Base-by-base conservation (phyloP, 108 stramenopile species). In the Aureococcus anophagefferens region DNA sequence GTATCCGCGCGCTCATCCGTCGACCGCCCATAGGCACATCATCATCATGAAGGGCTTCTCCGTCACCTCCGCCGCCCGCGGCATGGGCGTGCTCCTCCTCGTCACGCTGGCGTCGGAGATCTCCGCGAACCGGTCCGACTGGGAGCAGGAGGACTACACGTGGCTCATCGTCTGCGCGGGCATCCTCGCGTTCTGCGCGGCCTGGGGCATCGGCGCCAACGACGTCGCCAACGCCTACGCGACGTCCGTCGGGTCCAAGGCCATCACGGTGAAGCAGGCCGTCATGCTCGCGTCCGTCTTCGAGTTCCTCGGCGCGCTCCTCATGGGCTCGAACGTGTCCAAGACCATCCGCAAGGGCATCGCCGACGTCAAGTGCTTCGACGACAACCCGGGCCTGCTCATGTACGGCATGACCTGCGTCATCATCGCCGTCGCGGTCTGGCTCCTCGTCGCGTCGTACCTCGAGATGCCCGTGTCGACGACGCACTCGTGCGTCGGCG, bases 201-300 rank as follows among this genome's bases (percentile, higher is more conserved):
- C 76, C 28, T 84, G 67, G 64, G 76, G 77, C 37, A 86, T 86
- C 44, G 90, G 90, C 62, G 90, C 89, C 18, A 89, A 90, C 68
- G 88, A 90, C 70, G 88, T 89, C 33, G 88, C 88, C 68, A 91
- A 91, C 64, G 84, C 86, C 51, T 89, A 89, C 71, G 88, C 84
- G 14, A 88, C 89, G 28, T 79, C 85, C 5, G 89, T 91, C 21
- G 75, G 88, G 18, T 71, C 86, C 79, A 87, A 86, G 66, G 87
- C 89, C 31, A 59, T 90, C n/a, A 84, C 87, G 15, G 74, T 91
- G 21, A 80, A 69, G 66, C 84, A 88, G 65, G 89, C 89, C 29
- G 78, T 90, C 17, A 64, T 89, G 13, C 68, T 88, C 37, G 89
- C 86, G 18, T 70, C 72, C 18, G 65, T 91, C 29, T 89, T 83